A percentile compares a stretch with the other conserved stretches of the same genome.
Conservation (phyloP, 2,329 filamentous ascomycete species). For the Setomelanomma holmii region DNA sequence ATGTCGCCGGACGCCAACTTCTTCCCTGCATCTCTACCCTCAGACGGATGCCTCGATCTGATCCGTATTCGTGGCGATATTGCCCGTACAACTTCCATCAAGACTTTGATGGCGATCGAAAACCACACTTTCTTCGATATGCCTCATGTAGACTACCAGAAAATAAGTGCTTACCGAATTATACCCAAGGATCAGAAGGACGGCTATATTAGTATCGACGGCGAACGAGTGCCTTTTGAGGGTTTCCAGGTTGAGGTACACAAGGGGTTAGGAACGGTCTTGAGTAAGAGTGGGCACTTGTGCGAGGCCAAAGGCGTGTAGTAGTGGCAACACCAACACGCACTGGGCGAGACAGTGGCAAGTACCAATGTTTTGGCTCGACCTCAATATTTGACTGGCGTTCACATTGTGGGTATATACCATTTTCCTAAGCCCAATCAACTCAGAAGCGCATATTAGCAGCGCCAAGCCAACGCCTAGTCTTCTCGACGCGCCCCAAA, state of each 20-base stretch:
- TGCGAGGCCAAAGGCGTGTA: slow-evolving; percentile 67
- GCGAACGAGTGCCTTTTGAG: slow-evolving; percentile 84
- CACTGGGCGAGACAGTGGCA: too few species aligned
- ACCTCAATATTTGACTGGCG: too few species aligned
- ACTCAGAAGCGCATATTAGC: too few species aligned
- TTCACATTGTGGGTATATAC: too few species aligned
- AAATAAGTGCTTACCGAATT: slow-evolving; percentile 86
- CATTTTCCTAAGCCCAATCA: too few species aligned
- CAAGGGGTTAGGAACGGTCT: slow-evolving; percentile 78
- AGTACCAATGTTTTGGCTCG: too few species aligned
- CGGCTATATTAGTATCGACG: slow-evolving; percentile 93
- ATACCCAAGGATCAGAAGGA: slow-evolving; percentile 67
- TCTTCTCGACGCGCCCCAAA: too few species aligned
- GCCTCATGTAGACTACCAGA: slow-evolving; percentile 78
- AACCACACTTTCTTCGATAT: slow-evolving; percentile 80
- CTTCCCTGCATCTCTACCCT: slow-evolving; percentile 81
- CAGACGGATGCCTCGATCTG: slow-evolving; percentile 86
- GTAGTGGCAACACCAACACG: too few species aligned
- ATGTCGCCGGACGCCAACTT: slow-evolving; percentile 89
- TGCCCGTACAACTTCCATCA: slow-evolving; percentile 68
- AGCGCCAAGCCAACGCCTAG: too few species aligned
- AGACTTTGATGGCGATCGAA: slow-evolving; percentile 75
- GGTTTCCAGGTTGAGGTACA: slow-evolving; percentile 93
- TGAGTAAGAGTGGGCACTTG: slow-evolving; percentile 74
- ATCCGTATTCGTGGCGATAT: slow-evolving; percentile 81